Evolutionary conservation across 768 basidiomycete species (phyloP), one percentile per base, ranked within the genome.

Genomic region (Boletus speciosus): DNA sequence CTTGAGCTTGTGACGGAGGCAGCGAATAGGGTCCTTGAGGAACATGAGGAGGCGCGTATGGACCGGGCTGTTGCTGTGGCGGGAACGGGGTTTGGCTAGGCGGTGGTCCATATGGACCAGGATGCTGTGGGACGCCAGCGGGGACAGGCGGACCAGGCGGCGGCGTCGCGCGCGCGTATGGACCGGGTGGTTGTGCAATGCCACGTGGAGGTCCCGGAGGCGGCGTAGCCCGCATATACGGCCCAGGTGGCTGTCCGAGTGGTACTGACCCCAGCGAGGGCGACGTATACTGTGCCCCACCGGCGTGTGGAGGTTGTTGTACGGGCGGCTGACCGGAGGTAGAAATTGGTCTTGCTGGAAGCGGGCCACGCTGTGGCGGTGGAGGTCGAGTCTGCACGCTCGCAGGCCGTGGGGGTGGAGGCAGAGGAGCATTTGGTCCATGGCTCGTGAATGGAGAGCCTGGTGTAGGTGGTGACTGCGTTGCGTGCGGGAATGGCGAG

Each of bases 401-500:
- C 16, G 60, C 52, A 11, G 83, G 81, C 5, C 83, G 83, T 2
- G 86, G 86, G 0, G 85, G 86, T 3, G 76, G 73, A 8, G 75
- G 73, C 0, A 67, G 43, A 9, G 61, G 42, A 3, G 47, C 45
- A 40, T 40, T 52, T 48, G 78, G 76, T 11, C 73, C 74, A 15
- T 76, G 77, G 6, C 67, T 69, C 37, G 67, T 58, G 54, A 76
- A 81, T 0, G 81, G 81, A 16, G 81, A 74, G 7, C 73, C 72
- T n/a, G 77, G 73, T 5, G 75, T 77, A 5, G 85, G 81, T 19
- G 71, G 66, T 8, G 73, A 69, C 19, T 67, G 64, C n/a, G 73
- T 63, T 6, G 80, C 76, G 61, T 89, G 87, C 8, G 93, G 90
- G 83, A 98, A 97, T 0, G 95, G 95, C 9, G 91, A 81, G 8